Conservation (phyloP, 306 rosid genomes). For the Casuarina equisetifolia region DNA sequence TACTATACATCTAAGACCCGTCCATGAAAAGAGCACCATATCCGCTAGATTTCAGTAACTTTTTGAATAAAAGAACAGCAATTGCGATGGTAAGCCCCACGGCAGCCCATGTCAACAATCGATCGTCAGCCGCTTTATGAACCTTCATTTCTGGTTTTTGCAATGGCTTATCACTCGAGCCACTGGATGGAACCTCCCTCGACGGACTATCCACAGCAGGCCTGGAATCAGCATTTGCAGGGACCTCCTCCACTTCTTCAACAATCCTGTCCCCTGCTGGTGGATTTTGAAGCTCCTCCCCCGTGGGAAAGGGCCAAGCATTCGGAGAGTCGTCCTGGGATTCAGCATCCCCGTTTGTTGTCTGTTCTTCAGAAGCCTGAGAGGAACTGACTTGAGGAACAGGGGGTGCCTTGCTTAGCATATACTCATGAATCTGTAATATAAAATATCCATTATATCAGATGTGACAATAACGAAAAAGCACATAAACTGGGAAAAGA, state of each 20-base stretch:
- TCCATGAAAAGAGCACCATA: conserved; percentile 75
- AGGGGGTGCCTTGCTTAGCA: conserved; percentile 76
- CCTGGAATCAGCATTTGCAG: conserved; percentile 31
- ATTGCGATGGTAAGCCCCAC: conserved; percentile 90
- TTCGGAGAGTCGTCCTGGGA: conserved; percentile 35
- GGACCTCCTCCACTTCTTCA: conserved; percentile 52
- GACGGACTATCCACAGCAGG: conserved; percentile 37
- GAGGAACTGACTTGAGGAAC: conserved; percentile 57
- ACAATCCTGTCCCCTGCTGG: conserved; percentile 45
- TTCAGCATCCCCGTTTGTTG: conserved; percentile 40
- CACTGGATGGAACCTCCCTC: conserved; percentile 40
- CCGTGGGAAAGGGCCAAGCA: conserved; percentile 35
- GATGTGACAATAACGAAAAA: neutral
- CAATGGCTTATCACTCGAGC: conserved; percentile 40
- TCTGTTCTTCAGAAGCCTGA: conserved; percentile 43
- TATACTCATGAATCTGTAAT: conserved; percentile 75
- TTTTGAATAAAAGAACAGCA: conserved; percentile 75
- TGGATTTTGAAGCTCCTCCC: conserved; percentile 41
- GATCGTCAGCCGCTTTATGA: conserved; percentile 62
- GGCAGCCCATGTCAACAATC: conserved; percentile 88
- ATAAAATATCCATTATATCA: conserved; percentile 10
- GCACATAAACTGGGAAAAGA: neutral
- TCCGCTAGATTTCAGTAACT: conserved; percentile 72
- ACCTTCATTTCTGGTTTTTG: conserved; percentile 48
- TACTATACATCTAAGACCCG: conserved; percentile 53